phyloP scores from a whole-genome alignment of 2,329 filamentous ascomycete species.

The Neonectria neomacrospora region DNA sequence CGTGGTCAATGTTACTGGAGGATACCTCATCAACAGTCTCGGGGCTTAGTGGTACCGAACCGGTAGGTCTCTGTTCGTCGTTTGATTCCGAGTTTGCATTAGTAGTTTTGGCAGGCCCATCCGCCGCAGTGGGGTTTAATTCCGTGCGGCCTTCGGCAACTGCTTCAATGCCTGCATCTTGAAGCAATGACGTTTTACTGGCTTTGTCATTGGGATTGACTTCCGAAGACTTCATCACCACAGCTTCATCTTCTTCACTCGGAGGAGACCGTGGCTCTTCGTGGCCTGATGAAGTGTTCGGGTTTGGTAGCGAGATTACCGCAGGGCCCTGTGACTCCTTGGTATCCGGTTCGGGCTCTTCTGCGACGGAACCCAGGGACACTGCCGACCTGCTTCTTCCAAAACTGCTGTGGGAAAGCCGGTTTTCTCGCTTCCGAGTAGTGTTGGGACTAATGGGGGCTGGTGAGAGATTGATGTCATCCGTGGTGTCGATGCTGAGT shows the following conservation, averaged over 20 bases:
- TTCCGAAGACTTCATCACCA: constrained; percentile 48
- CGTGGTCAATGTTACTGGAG: background rate
- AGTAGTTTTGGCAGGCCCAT: background rate
- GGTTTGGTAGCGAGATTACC: constrained; percentile 38
- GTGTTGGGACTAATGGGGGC: constrained; percentile 49
- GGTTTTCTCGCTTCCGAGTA: constrained; percentile 47
- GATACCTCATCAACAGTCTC: constrained; percentile 14
- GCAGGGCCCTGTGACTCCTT: background rate
- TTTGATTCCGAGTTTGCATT: background rate
- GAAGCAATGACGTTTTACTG: constrained; percentile 25
- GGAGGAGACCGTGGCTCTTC: constrained; percentile 35
- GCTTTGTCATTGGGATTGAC: constrained; percentile 32
- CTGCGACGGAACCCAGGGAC: constrained; percentile 58
- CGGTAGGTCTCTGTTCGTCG: background rate
- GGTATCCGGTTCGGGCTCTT: background rate
- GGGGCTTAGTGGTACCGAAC: background rate
- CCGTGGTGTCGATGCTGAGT: constrained; percentile 51
- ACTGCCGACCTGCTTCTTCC: constrained; percentile 52
- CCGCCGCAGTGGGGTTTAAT: constrained; percentile 5
- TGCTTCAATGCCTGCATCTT: constrained; percentile 30
- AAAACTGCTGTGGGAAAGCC: constrained; percentile 48
- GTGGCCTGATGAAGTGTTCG: constrained; percentile 35
- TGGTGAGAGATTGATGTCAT: constrained; percentile 51
- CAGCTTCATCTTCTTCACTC: constrained; percentile 56
- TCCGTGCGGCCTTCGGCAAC: constrained; percentile 17